A percentile compares a stretch with the other conserved stretches of the same genome.
Evolutionary conservation across 106 monocot genomes (phyloP).

Genomic region (Iris macrosiphon): DNA sequence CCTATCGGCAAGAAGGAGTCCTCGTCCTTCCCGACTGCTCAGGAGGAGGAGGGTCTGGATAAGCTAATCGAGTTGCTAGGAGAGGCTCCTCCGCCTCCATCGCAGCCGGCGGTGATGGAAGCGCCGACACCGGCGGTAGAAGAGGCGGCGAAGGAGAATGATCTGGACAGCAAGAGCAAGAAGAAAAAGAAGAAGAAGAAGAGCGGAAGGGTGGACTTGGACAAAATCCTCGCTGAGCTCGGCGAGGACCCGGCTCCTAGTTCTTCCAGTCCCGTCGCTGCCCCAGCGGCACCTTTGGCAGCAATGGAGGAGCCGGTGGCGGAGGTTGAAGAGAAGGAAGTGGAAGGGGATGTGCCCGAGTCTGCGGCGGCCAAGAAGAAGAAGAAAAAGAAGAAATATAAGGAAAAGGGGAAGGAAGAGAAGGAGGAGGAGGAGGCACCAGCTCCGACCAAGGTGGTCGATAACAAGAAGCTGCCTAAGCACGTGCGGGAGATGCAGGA

Average conservation of each 20-base stretch:
- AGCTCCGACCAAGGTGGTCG: constrained; percentile 30
- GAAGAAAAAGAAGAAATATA: constrained; percentile 25
- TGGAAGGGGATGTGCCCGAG: constrained; percentile 12
- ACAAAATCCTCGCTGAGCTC: no score
- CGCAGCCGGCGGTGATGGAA: background rate
- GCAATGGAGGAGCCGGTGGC: constrained; percentile 21
- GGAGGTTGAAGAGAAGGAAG: constrained; percentile 30
- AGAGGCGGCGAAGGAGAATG: constrained; percentile 11
- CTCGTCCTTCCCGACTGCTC: no score
- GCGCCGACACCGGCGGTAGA: no score
- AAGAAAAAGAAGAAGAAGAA: constrained; percentile 49
- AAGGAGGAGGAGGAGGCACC: constrained; percentile 38
- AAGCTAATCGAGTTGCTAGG: constrained; percentile 44
- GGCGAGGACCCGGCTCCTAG: no score
- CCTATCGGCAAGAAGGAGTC: no score
- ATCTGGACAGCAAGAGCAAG: constrained; percentile 39
- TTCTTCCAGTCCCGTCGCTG: no score
- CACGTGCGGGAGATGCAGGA: constrained; percentile 89
- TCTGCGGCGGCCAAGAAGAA: constrained; percentile 40
- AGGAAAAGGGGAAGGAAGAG: constrained; percentile 48
- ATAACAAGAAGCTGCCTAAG: constrained; percentile 60
- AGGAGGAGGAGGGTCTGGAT: constrained; percentile 67
- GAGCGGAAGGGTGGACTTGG: no score
- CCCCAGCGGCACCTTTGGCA: no score
- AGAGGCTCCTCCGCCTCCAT: background rate